Base-by-base conservation (phyloP, 257 asterid species). In the Phtheirospermum japonicum region DNA sequence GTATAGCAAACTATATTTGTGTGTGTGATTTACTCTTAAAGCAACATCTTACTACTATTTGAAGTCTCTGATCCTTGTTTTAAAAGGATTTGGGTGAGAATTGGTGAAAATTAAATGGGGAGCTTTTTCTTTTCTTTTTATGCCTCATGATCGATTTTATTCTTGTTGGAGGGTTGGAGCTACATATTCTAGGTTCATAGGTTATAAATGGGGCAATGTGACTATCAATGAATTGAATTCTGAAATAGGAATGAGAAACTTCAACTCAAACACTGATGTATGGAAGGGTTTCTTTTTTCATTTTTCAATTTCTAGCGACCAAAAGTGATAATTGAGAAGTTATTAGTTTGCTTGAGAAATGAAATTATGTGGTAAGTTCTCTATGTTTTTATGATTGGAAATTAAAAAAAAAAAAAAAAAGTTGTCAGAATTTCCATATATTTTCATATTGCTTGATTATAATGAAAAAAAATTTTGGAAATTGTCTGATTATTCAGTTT, bases 171-270 rank as follows among this genome's bases (percentile, higher is more conserved):
- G 13, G 28, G 61, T 39, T 51, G 59, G 30, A 12, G 14, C 18
- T 12, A 9, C 7, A 59, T 50, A n/a, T 19, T 31, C 58, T 61
- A 57, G 50, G 57, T 50, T 16, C 40, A 19, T 32, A 32, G 45
- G 20, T 65, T 33, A n/a, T 12, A 42, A 59, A 59, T 50, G 63
- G 18, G 46, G 43, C 11, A 10, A 23, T 61, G 57, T 26, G 30
- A 12, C 46, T 42, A 19, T 58, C 16, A 13, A 16, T 68, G 53
- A 48, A 17, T 31, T 62, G 58, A 56, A 39, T 48, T 64, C 42
- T 43, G 14, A 26, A 59, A 42, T 37, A 50, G 63, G 58, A 61
- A 50, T 16, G 30, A 1, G 14, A 55, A 65, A 30, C n/a, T 45
- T 36, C 51, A 20, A 4, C 60, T 55, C 17, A 26, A 9, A 14